phyloP scores from a whole-genome alignment of 2,329 filamentous ascomycete genomes.

The Exophiala bonariae region DNA sequence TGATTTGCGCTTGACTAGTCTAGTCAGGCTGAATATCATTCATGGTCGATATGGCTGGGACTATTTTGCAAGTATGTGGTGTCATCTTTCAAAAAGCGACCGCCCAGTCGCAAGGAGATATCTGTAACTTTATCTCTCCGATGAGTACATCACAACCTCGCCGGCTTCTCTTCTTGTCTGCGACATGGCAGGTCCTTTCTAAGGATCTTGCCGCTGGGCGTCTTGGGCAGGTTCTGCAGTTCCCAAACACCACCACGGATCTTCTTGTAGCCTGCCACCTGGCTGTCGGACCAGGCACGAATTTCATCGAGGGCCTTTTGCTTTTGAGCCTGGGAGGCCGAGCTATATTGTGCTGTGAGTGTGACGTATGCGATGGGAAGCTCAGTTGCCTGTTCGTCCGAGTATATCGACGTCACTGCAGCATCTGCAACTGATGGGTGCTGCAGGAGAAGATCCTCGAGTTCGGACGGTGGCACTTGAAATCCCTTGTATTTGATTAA shows the following conservation, averaged over 20 bases:
- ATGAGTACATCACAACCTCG: slow-evolving; percentile 20
- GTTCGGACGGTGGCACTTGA: slow-evolving; percentile 48
- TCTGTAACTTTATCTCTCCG: too few species aligned
- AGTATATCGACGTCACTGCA: slow-evolving; percentile 45
- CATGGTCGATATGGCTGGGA: too few species aligned
- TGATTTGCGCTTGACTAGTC: too few species aligned
- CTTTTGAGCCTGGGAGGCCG: slow-evolving; percentile 63
- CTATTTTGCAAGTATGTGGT: too few species aligned
- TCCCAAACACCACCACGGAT: slow-evolving; percentile 19
- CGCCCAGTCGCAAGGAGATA: too few species aligned
- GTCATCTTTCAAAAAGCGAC: too few species aligned
- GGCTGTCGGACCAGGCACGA: slow-evolving; percentile 10
- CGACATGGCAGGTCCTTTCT: slow-evolving; percentile 20
- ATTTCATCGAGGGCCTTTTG: slow-evolving; percentile 13
- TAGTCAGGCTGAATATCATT: too few species aligned
- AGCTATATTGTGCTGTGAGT: slow-evolving; percentile 54
- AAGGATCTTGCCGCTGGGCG: slow-evolving; percentile 25
- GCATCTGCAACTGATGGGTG: slow-evolving; percentile 47
- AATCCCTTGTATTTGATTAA: slow-evolving; percentile 50
- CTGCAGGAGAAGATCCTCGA: slow-evolving; percentile 47
- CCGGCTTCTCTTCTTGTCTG: slow-evolving; percentile 9
- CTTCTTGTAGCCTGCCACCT: slow-evolving; percentile 20
- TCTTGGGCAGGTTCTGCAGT: slow-evolving; percentile 23
- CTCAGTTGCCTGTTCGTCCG: slow-evolving; percentile 36
- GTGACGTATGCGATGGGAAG: slow-evolving; percentile 53